These are phyloP conservation scores for Tylopilus sp. DNA, from an alignment of 768 basidiomycete genomes.

Conservation along the genomic window DNA sequence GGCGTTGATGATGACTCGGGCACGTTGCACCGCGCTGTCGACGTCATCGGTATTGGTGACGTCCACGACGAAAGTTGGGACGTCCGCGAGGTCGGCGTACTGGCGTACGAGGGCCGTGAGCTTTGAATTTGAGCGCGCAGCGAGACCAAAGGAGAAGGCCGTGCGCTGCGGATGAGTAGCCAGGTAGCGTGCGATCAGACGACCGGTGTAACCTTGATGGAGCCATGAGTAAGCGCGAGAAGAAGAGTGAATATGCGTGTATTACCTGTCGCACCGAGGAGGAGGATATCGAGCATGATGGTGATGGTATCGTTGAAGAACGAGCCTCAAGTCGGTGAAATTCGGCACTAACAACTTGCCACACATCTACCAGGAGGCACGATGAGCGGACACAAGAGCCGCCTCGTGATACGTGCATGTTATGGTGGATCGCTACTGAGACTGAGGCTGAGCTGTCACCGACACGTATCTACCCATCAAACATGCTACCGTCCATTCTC, in stretches of 20 bases:
- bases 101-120: conserved; percentile 51
- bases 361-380: conserved; percentile 6
- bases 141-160: conserved; percentile 64
- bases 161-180: conserved; percentile 54
- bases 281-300: conserved; percentile 53
- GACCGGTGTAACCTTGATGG: conserved; percentile 60
- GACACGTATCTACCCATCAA: conserved; percentile 39
- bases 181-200: conserved; percentile 66
- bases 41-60: conserved; percentile 52
- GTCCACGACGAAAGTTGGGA: conserved; percentile 54
- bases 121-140: conserved; percentile 64
- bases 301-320: conserved; percentile 12
- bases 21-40: conserved; percentile 51
- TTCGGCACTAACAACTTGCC: not conserved
- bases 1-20: conserved; percentile 71
- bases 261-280: conserved; percentile 67
- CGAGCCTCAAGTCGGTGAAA: not conserved
- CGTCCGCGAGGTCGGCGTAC: conserved; percentile 37
- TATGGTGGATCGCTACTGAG: not conserved
- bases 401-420: conserved; percentile 18
- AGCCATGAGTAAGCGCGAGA: conserved; percentile 10
- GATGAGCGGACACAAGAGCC: not conserved
- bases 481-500: conserved; percentile 73
- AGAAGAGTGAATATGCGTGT: not conserved
- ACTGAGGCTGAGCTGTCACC: not conserved